Percentiles rank a stretch among this genome's conserved stretches.
Conservation (phyloP, 495 filamentous ascomycete genomes). For the Penicillium diatomitis region DNA sequence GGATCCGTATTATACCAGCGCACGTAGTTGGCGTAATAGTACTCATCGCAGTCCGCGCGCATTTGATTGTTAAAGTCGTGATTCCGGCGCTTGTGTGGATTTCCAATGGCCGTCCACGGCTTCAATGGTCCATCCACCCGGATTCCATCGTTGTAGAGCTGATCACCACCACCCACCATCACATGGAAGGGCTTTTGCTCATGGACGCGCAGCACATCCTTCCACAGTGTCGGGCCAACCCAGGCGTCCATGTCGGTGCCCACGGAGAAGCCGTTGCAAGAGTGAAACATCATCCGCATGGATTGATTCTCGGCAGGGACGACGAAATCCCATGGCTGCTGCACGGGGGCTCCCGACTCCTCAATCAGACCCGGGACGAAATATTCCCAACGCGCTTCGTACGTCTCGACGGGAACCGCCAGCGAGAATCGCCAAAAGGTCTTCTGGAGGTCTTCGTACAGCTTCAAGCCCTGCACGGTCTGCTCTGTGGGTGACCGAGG, state of each 20-base stretch:
- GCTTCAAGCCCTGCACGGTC: constrained; percentile 45
- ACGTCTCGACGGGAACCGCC: constrained; percentile 36
- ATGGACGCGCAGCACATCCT: constrained; percentile 71
- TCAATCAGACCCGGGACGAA: constrained; percentile 33
- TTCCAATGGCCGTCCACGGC: constrained; percentile 70
- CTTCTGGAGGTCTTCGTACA: constrained; percentile 70
- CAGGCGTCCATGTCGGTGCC: constrained; percentile 81
- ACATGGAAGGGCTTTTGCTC: constrained; percentile 73
- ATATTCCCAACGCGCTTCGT: constrained; percentile 43
- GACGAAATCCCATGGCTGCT: constrained; percentile 49
- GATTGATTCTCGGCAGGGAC: constrained; percentile 71
- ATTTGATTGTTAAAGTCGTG: constrained; percentile 67
- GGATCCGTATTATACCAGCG: constrained; percentile 78
- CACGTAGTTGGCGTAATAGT: constrained; percentile 84
- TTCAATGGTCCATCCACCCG: constrained; percentile 71
- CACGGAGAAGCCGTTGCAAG: constrained; percentile 92
- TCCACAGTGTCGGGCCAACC: constrained; percentile 79
- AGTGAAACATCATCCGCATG: constrained; percentile 94
- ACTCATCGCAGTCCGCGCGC: constrained; percentile 72
- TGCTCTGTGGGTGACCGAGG: constrained; percentile 7
- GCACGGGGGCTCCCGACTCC: constrained; percentile 28
- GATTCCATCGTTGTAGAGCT: constrained; percentile 91
- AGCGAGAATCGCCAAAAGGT: constrained; percentile 78
- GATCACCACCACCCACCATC: constrained; percentile 93
- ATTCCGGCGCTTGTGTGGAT: constrained; percentile 71